Percentiles rank a stretch among this genome's conserved stretches.
phyloP scores from a whole-genome alignment of 257 asterid genomes.

The Cinchona pubescens region DNA sequence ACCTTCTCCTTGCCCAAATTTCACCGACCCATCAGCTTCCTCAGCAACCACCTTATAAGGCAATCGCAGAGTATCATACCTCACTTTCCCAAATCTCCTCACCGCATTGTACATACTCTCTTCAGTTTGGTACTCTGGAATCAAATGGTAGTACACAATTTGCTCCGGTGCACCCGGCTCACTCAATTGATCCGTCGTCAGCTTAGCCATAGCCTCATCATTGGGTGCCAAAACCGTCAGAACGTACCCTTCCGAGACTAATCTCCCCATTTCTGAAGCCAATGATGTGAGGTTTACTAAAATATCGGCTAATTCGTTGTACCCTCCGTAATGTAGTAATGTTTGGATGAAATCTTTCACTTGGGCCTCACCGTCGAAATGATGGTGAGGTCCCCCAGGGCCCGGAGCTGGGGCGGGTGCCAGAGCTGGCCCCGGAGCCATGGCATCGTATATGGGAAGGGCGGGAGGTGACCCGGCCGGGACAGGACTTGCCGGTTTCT shows the following conservation, averaged over 20 bases:
- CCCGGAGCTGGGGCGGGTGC: conserved; percentile 98
- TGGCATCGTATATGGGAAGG: conserved; percentile 60
- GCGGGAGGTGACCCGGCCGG: conserved; percentile 72
- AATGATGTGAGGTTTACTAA: conserved; percentile 77
- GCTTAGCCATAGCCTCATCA: conserved; percentile 95
- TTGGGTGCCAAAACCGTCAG: conserved; percentile 84
- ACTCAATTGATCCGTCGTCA: conserved; percentile 73
- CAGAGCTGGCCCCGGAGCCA: conserved; percentile 91
- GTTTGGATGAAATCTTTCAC: conserved; percentile 93
- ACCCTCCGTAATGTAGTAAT: conserved; percentile 83
- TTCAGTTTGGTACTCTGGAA: conserved; percentile 93
- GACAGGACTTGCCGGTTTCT: conserved; percentile 46
- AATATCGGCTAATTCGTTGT: conserved; percentile 88
- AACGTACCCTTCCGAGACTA: conserved; percentile 85
- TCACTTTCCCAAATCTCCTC: conserved; percentile 79
- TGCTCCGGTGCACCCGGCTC: conserved; percentile 98
- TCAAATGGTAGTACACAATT: conserved; percentile 75
- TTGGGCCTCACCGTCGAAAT: conserved; percentile 89
- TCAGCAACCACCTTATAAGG: conserved; percentile 87
- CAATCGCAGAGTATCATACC: conserved; percentile 70
- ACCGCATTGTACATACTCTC: conserved; percentile 96
- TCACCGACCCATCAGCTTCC: conserved; percentile 93
- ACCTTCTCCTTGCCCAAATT: conserved; percentile 66
- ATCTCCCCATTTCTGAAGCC: conserved; percentile 87
- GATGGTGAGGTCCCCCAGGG: conserved; percentile 88